Base-by-base conservation (phyloP, 495 filamentous ascomycete genomes). In the Astrocystis sublimbata region DNA sequence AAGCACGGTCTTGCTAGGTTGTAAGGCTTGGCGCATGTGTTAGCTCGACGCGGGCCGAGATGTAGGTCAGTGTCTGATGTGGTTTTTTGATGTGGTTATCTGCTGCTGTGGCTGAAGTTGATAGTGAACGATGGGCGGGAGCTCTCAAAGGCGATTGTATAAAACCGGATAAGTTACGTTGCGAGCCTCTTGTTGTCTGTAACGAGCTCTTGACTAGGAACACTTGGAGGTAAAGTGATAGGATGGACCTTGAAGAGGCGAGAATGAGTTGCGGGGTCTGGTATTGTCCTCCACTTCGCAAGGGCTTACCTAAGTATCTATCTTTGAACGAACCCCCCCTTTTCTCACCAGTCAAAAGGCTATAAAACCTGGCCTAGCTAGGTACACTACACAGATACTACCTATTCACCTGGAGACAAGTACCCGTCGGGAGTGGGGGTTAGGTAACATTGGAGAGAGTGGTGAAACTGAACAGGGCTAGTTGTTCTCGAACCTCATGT, bases 301-400 rank as follows among this genome's bases (percentile, higher is more conserved):
- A 30, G n/a, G 28, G 36, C 38, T 56, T 54, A 17, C 21, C 49
- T 53, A 38, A 26, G 26, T 33, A 52, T 35, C n/a, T n/a, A n/a
- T n/a, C n/a, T n/a, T n/a, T n/a, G n/a, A n/a, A n/a, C n/a, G n/a
- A n/a, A n/a, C n/a, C n/a, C 19, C 51, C 54, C 54, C 54, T 28
- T 56, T 57, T 41, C 23, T 57, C 38, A 19, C 54, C 54, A 57
- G 54, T 45, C 54, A 57, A 38, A 42, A 56, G 54, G 54, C 54
- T 43, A 17, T 26, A 28, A 40, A 57, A 45, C 54, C 54, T 15
- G 28, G 23, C 19, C 40, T 45, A 43, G 54, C 31, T 19, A 6
- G 31, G 53, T 57, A 28, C n/a, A n/a, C n/a, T n/a, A n/a, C n/a
- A n/a, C n/a, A n/a, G n/a, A n/a, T n/a, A n/a, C n/a, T n/a, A n/a